Conservation (phyloP, 1,139 yeast species). For the Hansenula lynferdii region DNA sequence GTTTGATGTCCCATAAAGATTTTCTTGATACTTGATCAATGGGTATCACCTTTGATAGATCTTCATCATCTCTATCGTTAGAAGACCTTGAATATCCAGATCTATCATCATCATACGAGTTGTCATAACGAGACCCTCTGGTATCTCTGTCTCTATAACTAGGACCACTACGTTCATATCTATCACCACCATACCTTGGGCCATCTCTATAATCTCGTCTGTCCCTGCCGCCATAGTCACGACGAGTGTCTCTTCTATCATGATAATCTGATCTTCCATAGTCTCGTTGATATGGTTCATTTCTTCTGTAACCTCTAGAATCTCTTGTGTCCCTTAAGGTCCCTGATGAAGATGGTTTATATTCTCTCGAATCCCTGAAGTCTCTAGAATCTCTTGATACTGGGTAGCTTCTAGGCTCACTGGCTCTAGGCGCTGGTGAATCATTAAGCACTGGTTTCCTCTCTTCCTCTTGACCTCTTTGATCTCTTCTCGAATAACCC, state of each 20-base stretch:
- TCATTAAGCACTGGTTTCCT: no score
- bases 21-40: conserved; percentile 39
- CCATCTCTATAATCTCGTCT: conserved; percentile 6
- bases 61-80: conserved; percentile 16
- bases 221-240: conserved; percentile 8
- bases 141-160: conserved; percentile 4
- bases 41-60: conserved; percentile 32
- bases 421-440: not conserved
- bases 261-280: conserved; percentile 6
- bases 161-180: conserved; percentile 3
- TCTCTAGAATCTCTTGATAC: conserved; percentile 7
- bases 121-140: not conserved
- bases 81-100: not conserved
- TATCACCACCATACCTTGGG: conserved; percentile 3
- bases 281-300: conserved; percentile 6
- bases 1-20: conserved; percentile 69
- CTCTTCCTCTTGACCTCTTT: conserved; percentile 6
- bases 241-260: conserved; percentile 5
- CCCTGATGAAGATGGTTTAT: no score
- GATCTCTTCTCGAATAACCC: conserved; percentile 5
- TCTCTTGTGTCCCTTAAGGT: no score
- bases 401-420: conserved; percentile 5
- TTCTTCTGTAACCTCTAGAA: conserved; percentile 8
- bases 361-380: no score
- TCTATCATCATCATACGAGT: not conserved